A percentile compares a stretch with the other conserved stretches of the same genome.
Conservation (phyloP, 1,284 basidiomycete species). For the Fomitopsis schrenkii region DNA sequence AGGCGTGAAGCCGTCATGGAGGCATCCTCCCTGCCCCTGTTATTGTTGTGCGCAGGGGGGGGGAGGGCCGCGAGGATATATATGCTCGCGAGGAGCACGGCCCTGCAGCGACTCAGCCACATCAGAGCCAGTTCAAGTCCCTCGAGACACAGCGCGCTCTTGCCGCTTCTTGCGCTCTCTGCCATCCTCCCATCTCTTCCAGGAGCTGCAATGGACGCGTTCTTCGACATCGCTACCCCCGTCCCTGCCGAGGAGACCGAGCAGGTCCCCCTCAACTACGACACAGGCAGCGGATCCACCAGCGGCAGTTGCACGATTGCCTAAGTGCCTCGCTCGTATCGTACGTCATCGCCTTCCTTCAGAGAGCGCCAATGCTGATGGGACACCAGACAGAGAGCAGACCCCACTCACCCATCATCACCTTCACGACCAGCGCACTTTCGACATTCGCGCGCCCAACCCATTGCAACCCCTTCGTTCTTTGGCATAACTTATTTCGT, state of each 20-base stretch:
- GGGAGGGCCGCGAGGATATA: background rate
- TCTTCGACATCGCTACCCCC: conserved; percentile 8
- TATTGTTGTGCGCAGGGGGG: background rate
- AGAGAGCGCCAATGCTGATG: background rate
- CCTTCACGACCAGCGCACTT: background rate
- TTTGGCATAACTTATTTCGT: conserved; percentile 1
- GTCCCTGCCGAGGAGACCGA: conserved; percentile 9
- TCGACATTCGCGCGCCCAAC: background rate
- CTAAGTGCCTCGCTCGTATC: background rate
- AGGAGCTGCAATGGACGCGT: conserved; percentile 8
- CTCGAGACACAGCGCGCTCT: background rate
- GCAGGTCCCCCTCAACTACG: conserved; percentile 4
- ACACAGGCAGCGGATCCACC: background rate
- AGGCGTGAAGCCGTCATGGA: background rate
- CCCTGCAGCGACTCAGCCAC: conserved; percentile 1
- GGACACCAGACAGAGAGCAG: background rate
- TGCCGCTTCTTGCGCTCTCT: background rate
- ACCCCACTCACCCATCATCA: background rate
- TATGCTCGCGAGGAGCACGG: background rate
- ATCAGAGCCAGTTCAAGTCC: background rate
- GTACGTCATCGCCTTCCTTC: background rate
- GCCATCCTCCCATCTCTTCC: background rate
- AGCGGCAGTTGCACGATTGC: conserved; percentile 1
- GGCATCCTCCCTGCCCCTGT: background rate
- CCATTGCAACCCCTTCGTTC: background rate